Evolutionary conservation across 139 green algal genomes (phyloP).

Genomic region (Closterium sp.): DNA sequence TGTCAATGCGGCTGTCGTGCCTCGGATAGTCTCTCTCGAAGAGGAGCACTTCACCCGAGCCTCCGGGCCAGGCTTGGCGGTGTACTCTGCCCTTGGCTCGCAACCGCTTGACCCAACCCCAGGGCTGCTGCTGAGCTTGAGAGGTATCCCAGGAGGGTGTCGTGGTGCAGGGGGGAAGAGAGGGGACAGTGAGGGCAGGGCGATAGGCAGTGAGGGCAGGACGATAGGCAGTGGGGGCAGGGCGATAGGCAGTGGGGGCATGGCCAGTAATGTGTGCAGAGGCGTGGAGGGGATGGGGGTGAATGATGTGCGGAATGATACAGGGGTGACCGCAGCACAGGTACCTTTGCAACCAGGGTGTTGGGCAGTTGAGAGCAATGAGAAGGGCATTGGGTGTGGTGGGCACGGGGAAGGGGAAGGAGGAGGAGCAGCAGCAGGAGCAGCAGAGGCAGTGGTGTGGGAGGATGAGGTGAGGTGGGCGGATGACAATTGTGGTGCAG

Average conservation of each 20-base stretch:
- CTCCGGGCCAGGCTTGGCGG: background rate
- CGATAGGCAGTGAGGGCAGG: no score
- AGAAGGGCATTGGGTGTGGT: background rate
- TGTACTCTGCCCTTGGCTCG: background rate
- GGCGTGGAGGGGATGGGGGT: background rate
- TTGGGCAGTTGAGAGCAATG: background rate
- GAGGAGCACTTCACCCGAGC: background rate
- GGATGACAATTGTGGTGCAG: background rate
- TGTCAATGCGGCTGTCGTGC: background rate
- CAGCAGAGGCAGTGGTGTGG: background rate
- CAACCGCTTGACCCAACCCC: background rate
- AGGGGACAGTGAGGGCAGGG: background rate
- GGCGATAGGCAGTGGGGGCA: fast-evolving
- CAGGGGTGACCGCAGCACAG: background rate
- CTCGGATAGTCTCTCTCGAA: background rate
- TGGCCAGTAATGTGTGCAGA: no score
- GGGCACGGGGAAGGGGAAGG: background rate
- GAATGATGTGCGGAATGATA: background rate
- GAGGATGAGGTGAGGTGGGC: background rate
- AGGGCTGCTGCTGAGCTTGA: background rate
- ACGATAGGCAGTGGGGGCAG: background rate
- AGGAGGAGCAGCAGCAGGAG: background rate
- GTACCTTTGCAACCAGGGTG: background rate
- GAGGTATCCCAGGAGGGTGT: background rate
- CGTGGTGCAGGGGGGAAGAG: background rate